Conservation (phyloP, 2,329 filamentous ascomycete genomes). For the Sordariomycetes sp. region DNA sequence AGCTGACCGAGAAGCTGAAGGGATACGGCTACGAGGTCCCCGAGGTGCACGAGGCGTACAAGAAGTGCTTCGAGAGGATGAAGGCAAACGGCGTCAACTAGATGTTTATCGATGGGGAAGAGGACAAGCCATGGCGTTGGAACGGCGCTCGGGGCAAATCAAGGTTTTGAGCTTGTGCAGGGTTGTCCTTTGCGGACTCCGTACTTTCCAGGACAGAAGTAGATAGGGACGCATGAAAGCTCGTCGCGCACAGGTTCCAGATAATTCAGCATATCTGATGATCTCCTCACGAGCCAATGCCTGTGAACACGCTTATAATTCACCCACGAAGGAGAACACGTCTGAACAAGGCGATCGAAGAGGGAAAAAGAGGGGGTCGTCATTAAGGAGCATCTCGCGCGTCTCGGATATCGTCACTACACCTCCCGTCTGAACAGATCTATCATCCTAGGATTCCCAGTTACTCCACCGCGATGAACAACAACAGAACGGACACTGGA, state of each 20-base stretch:
- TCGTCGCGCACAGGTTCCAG: not conserved
- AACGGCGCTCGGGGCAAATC: not conserved
- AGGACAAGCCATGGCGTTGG: not conserved
- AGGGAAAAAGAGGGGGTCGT: not conserved
- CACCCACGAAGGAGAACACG: too few species aligned
- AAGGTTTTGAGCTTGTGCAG: not conserved
- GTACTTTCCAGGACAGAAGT: not conserved
- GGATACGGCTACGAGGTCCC: slow-evolving; percentile 48
- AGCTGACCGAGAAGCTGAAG: slow-evolving; percentile 47
- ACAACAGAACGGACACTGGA: too few species aligned
- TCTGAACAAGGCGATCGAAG: not conserved
- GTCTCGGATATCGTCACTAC: not conserved
- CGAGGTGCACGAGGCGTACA: slow-evolving; percentile 52
- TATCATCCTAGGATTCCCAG: not conserved
- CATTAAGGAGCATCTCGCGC: not conserved
- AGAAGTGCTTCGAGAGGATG: slow-evolving; percentile 53
- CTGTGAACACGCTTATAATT: too few species aligned
- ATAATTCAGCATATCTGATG: not conserved
- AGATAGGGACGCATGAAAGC: not conserved
- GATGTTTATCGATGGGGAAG: slow-evolving; percentile 1
- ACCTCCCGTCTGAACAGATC: not conserved
- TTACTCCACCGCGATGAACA: not conserved
- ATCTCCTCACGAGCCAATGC: too few species aligned
- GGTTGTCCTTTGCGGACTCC: not conserved
- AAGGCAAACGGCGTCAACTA: slow-evolving; percentile 42